phyloP scores from a whole-genome alignment of 2,329 filamentous ascomycete species.

The Cylindrodendrum hubeiense region DNA sequence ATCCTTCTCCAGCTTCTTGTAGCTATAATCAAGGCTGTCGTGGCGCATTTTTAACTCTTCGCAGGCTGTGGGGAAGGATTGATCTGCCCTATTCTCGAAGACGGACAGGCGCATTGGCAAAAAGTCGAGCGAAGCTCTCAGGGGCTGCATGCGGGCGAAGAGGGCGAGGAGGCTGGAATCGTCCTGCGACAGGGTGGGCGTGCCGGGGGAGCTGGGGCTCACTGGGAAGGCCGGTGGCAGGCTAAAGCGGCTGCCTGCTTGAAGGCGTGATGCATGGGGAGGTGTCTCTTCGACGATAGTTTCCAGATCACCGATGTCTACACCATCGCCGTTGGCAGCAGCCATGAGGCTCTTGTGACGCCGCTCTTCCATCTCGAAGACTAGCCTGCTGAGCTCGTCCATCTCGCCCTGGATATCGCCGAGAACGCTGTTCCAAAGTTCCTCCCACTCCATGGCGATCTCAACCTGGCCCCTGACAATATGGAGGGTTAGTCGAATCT shows the following conservation, averaged over 20 bases:
- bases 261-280: conserved; percentile 62
- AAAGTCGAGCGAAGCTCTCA: conserved; percentile 94
- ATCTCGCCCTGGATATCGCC: conserved; percentile 93
- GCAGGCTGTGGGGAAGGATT: conserved; percentile 89
- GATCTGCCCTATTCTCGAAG: conserved; percentile 83
- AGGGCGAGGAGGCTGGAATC: conserved; percentile 90
- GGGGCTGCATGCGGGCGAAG: conserved; percentile 94
- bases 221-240: conserved; percentile 73
- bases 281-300: conserved; percentile 93
- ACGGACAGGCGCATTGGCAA: conserved; percentile 92
- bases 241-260: conserved; percentile 75
- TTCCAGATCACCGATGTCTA: conserved; percentile 89
- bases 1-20: conserved; percentile 89
- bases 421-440: conserved; percentile 93
- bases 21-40: conserved; percentile 82
- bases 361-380: conserved; percentile 98
- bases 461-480: conserved; percentile 92
- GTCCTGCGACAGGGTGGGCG: conserved; percentile 74
- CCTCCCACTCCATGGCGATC: conserved; percentile 98
- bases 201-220: conserved; percentile 70
- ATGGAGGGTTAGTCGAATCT: conserved; percentile 82
- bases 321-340: conserved; percentile 70
- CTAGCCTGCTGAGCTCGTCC: conserved; percentile 81
- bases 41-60: conserved; percentile 86
- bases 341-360: conserved; percentile 83